Conservation (phyloP, 805 yeast genomes). For the Candida arabinofermentans region DNA sequence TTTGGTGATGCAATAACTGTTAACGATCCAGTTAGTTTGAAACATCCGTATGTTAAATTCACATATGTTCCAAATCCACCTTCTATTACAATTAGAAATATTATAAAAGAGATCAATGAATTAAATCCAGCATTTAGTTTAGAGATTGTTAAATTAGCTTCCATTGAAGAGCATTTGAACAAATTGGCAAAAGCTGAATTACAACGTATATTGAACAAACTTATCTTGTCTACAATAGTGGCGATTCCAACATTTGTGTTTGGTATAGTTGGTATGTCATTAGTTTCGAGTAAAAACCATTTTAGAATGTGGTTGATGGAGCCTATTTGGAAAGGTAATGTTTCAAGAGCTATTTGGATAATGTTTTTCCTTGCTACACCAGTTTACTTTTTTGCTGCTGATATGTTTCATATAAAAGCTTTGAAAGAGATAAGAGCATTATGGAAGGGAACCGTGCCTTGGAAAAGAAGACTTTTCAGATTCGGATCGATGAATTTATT, state of each 20-base stretch:
- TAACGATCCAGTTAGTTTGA: slow-evolving; percentile 50
- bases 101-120: slow-evolving; percentile 45
- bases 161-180: slow-evolving; percentile 62
- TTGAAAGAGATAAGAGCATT: slow-evolving; percentile 51
- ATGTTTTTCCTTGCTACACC: slow-evolving; percentile 65
- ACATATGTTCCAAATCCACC: slow-evolving; percentile 61
- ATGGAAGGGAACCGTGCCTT: slow-evolving; percentile 54
- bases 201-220: slow-evolving; percentile 39
- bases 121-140: slow-evolving; percentile 46
- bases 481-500: slow-evolving; percentile 79
- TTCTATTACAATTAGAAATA: slow-evolving; percentile 49
- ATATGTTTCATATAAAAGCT: slow-evolving; percentile 67
- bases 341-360: slow-evolving; percentile 60
- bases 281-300: slow-evolving; percentile 38
- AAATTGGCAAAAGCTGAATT: slow-evolving; percentile 47
- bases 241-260: slow-evolving; percentile 65
- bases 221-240: slow-evolving; percentile 45
- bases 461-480: slow-evolving; percentile 52
- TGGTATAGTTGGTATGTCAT: slow-evolving; percentile 67
- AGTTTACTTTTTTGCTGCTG: slow-evolving; percentile 71
- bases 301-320: slow-evolving; percentile 53
- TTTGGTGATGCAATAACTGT: slow-evolving; percentile 57
- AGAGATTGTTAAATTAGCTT: slow-evolving; percentile 46
- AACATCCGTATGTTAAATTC: slow-evolving; percentile 56
- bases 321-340: slow-evolving; percentile 62